Base-by-base conservation (phyloP, 2,329 filamentous ascomycete genomes). In the Xylariaceae sp. region DNA sequence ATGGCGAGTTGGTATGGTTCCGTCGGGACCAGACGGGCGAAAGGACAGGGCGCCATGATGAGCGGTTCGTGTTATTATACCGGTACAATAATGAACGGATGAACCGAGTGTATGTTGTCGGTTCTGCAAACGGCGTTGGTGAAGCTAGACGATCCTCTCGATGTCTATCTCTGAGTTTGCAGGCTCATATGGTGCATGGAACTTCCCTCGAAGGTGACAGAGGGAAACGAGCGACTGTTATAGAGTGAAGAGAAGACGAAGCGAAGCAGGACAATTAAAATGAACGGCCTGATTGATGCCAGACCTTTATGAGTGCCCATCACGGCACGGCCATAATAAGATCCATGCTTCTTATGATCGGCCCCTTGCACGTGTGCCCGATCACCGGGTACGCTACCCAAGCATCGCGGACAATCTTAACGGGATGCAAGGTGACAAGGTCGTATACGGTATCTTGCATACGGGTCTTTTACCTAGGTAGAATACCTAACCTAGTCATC, bases 1-100 rank as follows among this genome's bases (percentile, higher is more conserved):
- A 49, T 57, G 13, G 58, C 62, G 10, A 65, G 23, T 34, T 56
- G 51, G 34, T 55, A 35, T 42, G 62, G 55, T 47, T 55, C 58
- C 6, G 17, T 23, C 34, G 60, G 53, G 1, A 59, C 42, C 47
- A 37, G 4, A 35, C 51, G 53, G 17, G 55, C 17, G 10, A 44
- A 50, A 17, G 17, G 17, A 35, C 10, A 15, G 44, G 34, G 58
- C 37, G 50, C 51, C 59, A 64, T 62, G 18, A 11, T 54, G 6
- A n/a, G 56, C 18, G 23, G 9, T 13, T 42, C 37, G 37, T 42
- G 5, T 4, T 30, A 30, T 30, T 30, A 30, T 30, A 30, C 23
- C 23, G 23, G 23, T 30, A 30, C 23, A 30, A 13, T 3, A 42
- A 42, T 42, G 37, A 42, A 42, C 23, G 23, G 23, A 5, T 30